phyloP scores from a whole-genome alignment of 768 basidiomycete genomes.

The Hysterangium stoloniferum region DNA sequence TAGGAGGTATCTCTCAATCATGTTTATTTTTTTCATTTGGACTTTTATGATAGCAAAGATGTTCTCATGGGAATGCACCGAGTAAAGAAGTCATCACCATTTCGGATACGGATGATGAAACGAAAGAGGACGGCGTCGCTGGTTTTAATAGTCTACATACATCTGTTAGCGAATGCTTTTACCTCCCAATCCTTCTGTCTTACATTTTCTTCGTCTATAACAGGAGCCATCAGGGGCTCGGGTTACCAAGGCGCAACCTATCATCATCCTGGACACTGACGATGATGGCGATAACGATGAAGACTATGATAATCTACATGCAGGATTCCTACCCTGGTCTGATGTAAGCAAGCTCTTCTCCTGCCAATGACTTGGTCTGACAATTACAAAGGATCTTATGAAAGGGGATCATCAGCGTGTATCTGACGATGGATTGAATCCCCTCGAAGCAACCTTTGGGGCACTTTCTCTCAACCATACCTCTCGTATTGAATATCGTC shows the following conservation, averaged over 20 bases:
- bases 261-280: neutral
- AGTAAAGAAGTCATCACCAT: neutral
- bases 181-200: neutral
- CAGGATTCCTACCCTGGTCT: neutral
- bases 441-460: neutral
- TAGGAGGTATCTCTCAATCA: no score
- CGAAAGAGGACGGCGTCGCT: neutral
- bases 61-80: no score
- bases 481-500: neutral
- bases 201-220: no score
- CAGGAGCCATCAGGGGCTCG: no score
- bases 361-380: neutral
- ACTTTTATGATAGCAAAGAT: no score
- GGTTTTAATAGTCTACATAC: no score
- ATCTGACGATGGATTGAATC: neutral
- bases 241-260: neutral
- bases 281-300: neutral
- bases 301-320: slow-evolving; percentile 8
- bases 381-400: neutral
- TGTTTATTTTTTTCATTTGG: no score
- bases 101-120: neutral
- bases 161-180: neutral
- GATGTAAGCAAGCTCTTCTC: neutral
- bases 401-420: neutral
- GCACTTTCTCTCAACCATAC: neutral